Conservation (phyloP, 2,329 filamentous ascomycete species). For the Clarireedia sp. region DNA sequence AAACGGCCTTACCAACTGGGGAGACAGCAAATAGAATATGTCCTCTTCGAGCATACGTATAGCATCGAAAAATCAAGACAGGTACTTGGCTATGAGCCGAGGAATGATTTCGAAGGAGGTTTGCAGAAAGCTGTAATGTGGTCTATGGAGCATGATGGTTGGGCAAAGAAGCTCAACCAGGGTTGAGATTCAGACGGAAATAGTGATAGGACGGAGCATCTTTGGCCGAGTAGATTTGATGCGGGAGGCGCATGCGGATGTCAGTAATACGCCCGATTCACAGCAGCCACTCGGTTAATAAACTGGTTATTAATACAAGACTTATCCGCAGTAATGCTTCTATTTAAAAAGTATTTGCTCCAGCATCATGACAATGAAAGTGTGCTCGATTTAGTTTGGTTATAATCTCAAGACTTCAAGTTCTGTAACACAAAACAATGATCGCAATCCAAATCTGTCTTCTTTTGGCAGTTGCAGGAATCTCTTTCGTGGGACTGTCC, state of each 20-base stretch:
- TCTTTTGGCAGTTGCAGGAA: not conserved
- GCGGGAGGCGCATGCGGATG: too few relatives aligned
- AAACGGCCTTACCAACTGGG: not conserved
- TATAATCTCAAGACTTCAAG: too few relatives aligned
- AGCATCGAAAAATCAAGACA: not conserved
- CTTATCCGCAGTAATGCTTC: too few relatives aligned
- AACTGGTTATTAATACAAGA: too few relatives aligned
- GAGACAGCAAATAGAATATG: conserved; percentile 4
- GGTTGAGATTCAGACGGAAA: not conserved
- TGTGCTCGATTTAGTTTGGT: too few relatives aligned
- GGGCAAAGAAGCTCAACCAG: not conserved
- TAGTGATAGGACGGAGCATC: too few relatives aligned
- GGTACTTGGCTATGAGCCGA: not conserved
- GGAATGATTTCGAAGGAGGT: not conserved
- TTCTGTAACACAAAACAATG: not conserved
- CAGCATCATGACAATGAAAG: too few relatives aligned
- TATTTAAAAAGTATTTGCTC: too few relatives aligned
- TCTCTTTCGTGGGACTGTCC: not conserved
- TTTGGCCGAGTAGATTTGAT: too few relatives aligned
- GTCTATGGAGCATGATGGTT: not conserved
- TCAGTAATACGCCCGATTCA: too few relatives aligned
- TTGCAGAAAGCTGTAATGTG: not conserved
- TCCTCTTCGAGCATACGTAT: not conserved
- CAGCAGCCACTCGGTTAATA: too few relatives aligned
- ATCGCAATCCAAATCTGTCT: not conserved